A percentile compares a stretch with the other conserved stretches of the same genome.
phyloP scores from a whole-genome alignment of 2,329 filamentous ascomycete species.

The Coleophoma crateriformis region DNA sequence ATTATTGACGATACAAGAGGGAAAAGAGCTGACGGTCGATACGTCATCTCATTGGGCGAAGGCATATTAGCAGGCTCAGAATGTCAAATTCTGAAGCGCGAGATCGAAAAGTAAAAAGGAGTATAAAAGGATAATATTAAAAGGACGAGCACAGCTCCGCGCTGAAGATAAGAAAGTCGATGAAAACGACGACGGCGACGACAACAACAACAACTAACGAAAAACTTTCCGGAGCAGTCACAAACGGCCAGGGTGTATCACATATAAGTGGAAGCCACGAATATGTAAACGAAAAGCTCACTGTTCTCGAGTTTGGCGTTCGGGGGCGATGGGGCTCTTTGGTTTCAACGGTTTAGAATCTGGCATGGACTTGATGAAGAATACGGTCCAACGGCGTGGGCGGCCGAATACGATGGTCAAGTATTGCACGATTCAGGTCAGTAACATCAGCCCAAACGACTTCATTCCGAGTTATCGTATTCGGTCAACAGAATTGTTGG shows the following conservation, averaged over 20 bases:
- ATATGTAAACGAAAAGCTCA: background rate
- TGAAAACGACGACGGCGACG: background rate
- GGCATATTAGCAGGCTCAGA: constrained; percentile 3
- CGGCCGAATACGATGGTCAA: too few species aligned
- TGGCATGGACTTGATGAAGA: background rate
- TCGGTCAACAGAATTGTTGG: too few species aligned
- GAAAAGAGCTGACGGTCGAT: constrained; percentile 6
- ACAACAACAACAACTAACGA: background rate
- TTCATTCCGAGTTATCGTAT: too few species aligned
- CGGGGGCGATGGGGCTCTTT: background rate
- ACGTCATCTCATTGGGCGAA: background rate
- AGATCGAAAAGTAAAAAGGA: background rate
- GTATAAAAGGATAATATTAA: background rate
- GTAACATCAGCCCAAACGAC: too few species aligned
- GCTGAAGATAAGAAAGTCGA: background rate
- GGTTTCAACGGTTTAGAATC: background rate
- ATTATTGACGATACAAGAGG: constrained; percentile 3
- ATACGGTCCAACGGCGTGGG: too few species aligned
- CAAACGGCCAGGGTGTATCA: too few species aligned
- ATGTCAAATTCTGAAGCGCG: background rate
- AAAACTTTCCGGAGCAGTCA: background rate
- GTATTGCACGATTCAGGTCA: too few species aligned
- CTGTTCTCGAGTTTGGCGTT: background rate
- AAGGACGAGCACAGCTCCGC: background rate
- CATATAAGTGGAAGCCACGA: background rate